Evolutionary conservation across 2,329 filamentous ascomycete species (phyloP), one percentile per base, ranked within the genome.

Genomic region (Xylaria multiplex): DNA sequence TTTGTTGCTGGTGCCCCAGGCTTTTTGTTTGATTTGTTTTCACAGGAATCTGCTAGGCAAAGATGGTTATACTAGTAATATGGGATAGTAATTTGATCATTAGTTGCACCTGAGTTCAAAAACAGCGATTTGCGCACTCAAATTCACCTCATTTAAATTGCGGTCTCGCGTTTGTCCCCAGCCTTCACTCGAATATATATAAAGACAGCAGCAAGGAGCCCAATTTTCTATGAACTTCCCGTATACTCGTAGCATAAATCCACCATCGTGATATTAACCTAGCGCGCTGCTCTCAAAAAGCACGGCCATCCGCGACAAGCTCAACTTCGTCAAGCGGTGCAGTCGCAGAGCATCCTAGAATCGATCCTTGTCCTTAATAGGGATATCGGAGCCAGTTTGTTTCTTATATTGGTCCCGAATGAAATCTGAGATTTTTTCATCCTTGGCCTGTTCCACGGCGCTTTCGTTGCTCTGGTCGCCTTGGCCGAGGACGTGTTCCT

Each of bases 381-480:
- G 88, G 59, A 94, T 77, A 7, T 94, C 91, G 6, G 80, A 87
- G 65, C 92, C 92, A 0, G 90, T 91, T 0, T 80, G 76, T 53
- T 73, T 80, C 84, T 93, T 93, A 85, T 93, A 94, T 79, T 91
- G 82, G 48, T 78, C 79, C 43, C 92, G 87, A 72, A 95, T 88
- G 77, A 86, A 90, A 77, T 93, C 90, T 32, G 87, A 88, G 72
- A 94, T 92, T 77, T 91, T 83, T 79, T 93, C 90, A 77, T 96
- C 93, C 82, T 95, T 94, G 72, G 90, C 91, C 80, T 96, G 92
- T 81, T 96, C 93, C 22, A 88, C 76, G 5, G 92, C 92, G 57
- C 79, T 83, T 79, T 91, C 91, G 76, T 93, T 92, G 80, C 86
- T 82, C 81, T 96, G 92, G 53, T 86, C 75, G 19, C 92, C 92